Conservation (phyloP, 2,329 filamentous ascomycete genomes). For the Arthroderma sp. region DNA sequence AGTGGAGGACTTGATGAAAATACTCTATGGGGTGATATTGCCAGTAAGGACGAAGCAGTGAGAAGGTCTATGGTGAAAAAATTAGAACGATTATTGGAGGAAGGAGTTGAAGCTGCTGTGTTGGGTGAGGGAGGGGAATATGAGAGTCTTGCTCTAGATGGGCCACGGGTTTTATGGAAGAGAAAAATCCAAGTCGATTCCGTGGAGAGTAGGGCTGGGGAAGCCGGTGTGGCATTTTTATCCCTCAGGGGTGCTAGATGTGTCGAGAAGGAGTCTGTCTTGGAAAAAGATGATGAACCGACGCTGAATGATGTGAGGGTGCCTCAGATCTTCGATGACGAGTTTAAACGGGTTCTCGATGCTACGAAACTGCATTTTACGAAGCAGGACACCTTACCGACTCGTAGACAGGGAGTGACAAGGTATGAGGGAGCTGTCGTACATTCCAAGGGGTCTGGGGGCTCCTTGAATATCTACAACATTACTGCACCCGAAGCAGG, state of each 20-base stretch:
- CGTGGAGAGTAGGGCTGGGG: conserved; percentile 47
- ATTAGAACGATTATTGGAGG: conserved; percentile 48
- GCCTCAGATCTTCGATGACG: conserved; percentile 55
- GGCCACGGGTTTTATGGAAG: conserved; percentile 61
- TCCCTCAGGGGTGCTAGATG: conserved; percentile 49
- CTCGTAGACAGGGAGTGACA: background rate
- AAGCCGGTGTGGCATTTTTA: conserved; percentile 67
- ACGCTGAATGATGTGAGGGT: conserved; percentile 27
- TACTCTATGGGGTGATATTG: conserved; percentile 71
- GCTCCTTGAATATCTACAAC: conserved; percentile 28
- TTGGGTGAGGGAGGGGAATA: conserved; percentile 93
- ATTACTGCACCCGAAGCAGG: conserved; percentile 31
- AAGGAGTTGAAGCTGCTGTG: conserved; percentile 53
- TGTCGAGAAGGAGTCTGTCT: conserved; percentile 31
- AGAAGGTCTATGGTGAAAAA: conserved; percentile 39
- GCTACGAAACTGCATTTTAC: conserved; percentile 8
- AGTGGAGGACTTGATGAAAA: conserved; percentile 73
- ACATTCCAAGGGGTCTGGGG: conserved; percentile 7
- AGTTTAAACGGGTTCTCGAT: conserved; percentile 40
- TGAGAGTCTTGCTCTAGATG: conserved; percentile 79
- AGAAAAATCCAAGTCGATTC: conserved; percentile 53
- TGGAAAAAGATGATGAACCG: conserved; percentile 11
- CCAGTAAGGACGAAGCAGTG: conserved; percentile 36
- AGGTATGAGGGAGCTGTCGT: background rate
- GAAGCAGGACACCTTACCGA: background rate